phyloP scores from a whole-genome alignment of 2,329 filamentous ascomycete species.

The Laburnicola sp. region DNA sequence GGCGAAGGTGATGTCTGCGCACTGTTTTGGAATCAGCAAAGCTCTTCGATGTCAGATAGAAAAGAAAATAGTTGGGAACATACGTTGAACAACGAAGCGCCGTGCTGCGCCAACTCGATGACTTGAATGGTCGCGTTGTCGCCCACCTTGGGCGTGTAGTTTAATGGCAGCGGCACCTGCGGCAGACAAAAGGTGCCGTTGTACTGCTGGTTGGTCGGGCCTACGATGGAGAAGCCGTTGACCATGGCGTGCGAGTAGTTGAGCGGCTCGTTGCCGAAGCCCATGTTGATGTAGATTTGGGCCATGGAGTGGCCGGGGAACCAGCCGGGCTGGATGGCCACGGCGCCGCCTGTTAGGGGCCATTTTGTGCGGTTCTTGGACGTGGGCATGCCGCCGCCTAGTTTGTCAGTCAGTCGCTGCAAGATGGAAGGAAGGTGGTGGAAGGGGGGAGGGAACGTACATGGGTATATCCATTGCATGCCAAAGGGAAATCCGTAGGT shows the following conservation, averaged over 20 bases:
- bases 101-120: slow-evolving; percentile 80
- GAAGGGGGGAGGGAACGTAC: slow-evolving; percentile 57
- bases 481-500: slow-evolving; percentile 71
- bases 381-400: slow-evolving; percentile 80
- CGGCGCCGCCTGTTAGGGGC: slow-evolving; percentile 83
- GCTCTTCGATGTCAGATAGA: not conserved
- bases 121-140: slow-evolving; percentile 90
- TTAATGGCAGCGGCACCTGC: slow-evolving; percentile 79
- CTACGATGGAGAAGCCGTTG: slow-evolving; percentile 77
- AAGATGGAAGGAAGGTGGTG: slow-evolving; percentile 37
- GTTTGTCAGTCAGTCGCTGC: slow-evolving; percentile 23
- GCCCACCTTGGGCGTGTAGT: slow-evolving; percentile 72
- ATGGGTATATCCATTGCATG: slow-evolving; percentile 96
- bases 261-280: slow-evolving; percentile 74
- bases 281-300: slow-evolving; percentile 88
- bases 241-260: slow-evolving; percentile 91
- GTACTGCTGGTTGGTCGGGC: slow-evolving; percentile 81
- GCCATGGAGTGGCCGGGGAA: slow-evolving; percentile 85
- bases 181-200: slow-evolving; percentile 87
- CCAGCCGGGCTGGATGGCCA: slow-evolving; percentile 93
- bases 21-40: slow-evolving; percentile 57
- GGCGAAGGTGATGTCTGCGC: slow-evolving; percentile 91
- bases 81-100: slow-evolving; percentile 80
- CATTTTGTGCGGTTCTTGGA: slow-evolving; percentile 87
- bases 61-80: slow-evolving; percentile 32